Evolutionary conservation across 306 rosid genomes (phyloP), one percentile per base, ranked within the genome.

Genomic region (Phaseolus lunatus): DNA sequence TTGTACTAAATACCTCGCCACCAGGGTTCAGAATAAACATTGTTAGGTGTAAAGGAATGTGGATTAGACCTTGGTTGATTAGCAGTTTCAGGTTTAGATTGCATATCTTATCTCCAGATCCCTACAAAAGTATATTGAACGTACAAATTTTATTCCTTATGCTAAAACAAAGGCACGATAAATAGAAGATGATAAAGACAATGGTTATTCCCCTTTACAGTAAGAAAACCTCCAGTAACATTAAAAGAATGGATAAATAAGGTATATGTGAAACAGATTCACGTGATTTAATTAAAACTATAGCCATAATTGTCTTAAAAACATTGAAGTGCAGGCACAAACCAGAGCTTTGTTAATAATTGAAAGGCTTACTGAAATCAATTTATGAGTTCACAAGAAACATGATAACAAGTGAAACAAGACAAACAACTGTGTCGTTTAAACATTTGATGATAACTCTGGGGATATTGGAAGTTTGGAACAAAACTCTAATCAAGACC

Each of bases 11-110:
- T 70, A 27, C 68, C 83, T 27, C 86, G 87, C 91, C 96, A 93
- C 96, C 98, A 88, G 52, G 93, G 95, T 77, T 93, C 96, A n/a
- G 78, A 48, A 80, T 82, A 91, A 80, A 79, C 86, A 79, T 52
- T 26, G 57, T 72, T 16, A 18, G 87, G 87, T 24, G 86, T 78
- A 83, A 86, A 79, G 59, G 85, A 67, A 68, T 79, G 91, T 56
- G 81, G 77, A 87, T 84, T 84, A 49, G 84, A 74, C 63, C 79
- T 80, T 4, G 76, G 72, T 37, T 26, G 85, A 72, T 87, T 86
- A 49, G 79, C 77, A 77, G 79, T 81, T 70, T 83, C 89, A 76
- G 93, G 73, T 75, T 89, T 88, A 29, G 93, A 80, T 86, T 84
- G 93, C 95, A 93, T 93, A 56, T 86, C 87, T 84, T 71, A 43